Conservation (phyloP, 768 basidiomycete species). For the Lyophyllum atratum region DNA sequence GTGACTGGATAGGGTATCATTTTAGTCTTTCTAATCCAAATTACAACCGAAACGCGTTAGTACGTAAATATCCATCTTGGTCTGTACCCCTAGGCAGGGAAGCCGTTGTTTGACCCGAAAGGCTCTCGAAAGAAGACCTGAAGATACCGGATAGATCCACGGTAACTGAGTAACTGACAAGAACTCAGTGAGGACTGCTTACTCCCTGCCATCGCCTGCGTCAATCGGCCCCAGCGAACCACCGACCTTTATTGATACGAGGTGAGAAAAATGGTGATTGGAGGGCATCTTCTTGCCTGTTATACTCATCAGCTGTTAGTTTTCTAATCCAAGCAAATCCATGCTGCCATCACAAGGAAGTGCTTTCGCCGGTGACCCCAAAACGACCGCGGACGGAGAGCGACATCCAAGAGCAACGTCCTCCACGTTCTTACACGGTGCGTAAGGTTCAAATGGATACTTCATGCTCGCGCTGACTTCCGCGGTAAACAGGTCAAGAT, state of each 20-base stretch:
- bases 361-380: constrained; percentile 30
- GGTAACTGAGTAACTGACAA: constrained; percentile 17
- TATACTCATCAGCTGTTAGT: constrained; percentile 19
- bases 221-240: constrained; percentile 30
- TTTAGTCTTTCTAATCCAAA: neutral
- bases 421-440: constrained; percentile 24
- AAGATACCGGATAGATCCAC: constrained; percentile 19
- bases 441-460: constrained; percentile 6
- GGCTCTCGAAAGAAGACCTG: constrained; percentile 13
- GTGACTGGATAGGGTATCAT: neutral
- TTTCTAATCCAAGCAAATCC: constrained; percentile 18
- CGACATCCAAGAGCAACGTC: constrained; percentile 22
- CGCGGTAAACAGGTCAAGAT: constrained; percentile 12
- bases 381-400: constrained; percentile 23
- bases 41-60: constrained; percentile 6
- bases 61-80: constrained; percentile 9
- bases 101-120: constrained; percentile 17
- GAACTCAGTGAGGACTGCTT: constrained; percentile 3
- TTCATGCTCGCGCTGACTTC: constrained; percentile 7
- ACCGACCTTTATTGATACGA: constrained; percentile 25
- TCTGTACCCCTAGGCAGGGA: constrained; percentile 14
- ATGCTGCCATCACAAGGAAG: constrained; percentile 38
- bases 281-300: constrained; percentile 19
- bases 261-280: constrained; percentile 25
- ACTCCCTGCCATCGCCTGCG: constrained; percentile 22